Base-by-base conservation (phyloP, 345 rosid species). In the Melaleuca quinquenervia region DNA sequence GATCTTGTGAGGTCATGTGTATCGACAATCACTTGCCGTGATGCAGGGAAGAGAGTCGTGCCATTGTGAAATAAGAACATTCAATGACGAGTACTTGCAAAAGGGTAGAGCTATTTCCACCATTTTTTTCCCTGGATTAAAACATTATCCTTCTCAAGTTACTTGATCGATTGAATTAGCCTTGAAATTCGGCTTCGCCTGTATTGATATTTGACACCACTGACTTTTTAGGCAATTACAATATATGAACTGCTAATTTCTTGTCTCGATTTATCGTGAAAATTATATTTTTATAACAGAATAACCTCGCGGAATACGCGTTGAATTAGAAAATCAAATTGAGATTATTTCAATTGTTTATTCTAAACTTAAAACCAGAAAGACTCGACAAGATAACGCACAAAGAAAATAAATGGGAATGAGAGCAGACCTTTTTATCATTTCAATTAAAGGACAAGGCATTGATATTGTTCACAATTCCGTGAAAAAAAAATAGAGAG, bases 191-290 rank as follows among this genome's bases (percentile, higher is more conserved):
- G 45, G 24, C 16, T 16, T 29, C 8, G 45, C 24, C 4, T 32
- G 45, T 8, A 32, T 32, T 64, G 45, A 18, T 64, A 18, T 64
- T 16, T 32, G 16, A 32, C 32, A 1, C 6, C 44, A 64, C 16
- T n/a, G 8, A 32, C 41, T 41, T 64, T 32, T 16, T 36, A 3
- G 7, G 26, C 26, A 18, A 1, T 32, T 64, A 16, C 5, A 12
- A 16, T 32, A 4, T 12, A 0, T 0, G 1, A 16, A 2, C 2
- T 32, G 1, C 24, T 64, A 18, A 45, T 64, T 64, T 32, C 22
- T 64, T 32, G 16, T 64, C 45, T 32, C 6, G 78, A 1, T 3
- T 18, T 32, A 70, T 70, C 8, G 16, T 13, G 8, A 0, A 8
- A 70, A 32, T 6, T 16, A 16, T 8, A 22, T 12, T 2, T 15